Base-by-base conservation (phyloP, 148 eudicot genomes). In the Suaeda aralocaspica region DNA sequence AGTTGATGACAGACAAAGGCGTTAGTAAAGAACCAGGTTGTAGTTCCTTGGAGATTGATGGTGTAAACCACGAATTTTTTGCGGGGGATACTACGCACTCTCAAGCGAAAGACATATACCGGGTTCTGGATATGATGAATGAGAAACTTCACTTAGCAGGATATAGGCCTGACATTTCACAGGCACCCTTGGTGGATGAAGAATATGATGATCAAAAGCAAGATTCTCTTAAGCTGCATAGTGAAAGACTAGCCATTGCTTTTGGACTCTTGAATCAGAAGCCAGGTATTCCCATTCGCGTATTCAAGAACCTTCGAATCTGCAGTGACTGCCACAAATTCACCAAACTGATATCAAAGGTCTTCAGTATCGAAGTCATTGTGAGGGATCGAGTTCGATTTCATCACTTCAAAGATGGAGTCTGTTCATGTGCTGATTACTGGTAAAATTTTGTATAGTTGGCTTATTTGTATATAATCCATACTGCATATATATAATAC, bases 241-340 rank as follows among this genome's bases (percentile, higher is more conserved):
- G 96, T 55, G 92, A 89, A 75, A 84, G 88, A 52, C 82, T 89
- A 50, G 92, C 92, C 33, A 89, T 89, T 63, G 92, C 96, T n/a
- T 89, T 82, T 59, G 92, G 87, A 21, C 81, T 89, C 14, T 22
- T 89, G 63, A 79, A 85, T 44, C 48, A 26, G 49, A 77, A 76
- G 65, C 80, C 84, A 6, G 92, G 92, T 25, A 70, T 74, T n/a
- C 87, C 92, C 2, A 85, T 89, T 72, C 89, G 92, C 4, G 49
- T 89, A 8, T 84, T 87, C 69, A 89, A 89, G 74, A 89, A 87
- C 67, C 88, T 87, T 34, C 82, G 90, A 18, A 81, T 89, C 16
- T 89, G 96, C 70, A 72, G 39, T 14, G 92, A 89, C 68, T 89
- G 96, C 64, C 96, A 89, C 76, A 71, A 82, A 62, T 87, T 89